Evolutionary conservation across 805 yeast species (phyloP), one percentile per base, ranked within the genome.

Genomic region (Saturnispora quitensis): DNA sequence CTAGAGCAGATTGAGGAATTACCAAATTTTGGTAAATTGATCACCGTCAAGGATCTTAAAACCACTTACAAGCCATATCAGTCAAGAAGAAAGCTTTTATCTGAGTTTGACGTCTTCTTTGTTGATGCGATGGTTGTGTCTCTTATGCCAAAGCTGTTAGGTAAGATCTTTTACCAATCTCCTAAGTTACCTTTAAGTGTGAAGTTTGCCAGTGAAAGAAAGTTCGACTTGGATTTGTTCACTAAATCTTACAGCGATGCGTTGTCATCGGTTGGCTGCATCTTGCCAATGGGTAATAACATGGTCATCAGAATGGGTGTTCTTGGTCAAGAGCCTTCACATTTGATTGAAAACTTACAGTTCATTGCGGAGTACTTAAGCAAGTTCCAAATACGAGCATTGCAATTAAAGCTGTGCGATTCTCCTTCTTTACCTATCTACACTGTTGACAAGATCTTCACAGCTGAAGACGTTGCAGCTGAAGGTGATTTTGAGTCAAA

Each of bases 401-500:
- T 84, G 34, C 79, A 77, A 61, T 65, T 86, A 55, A 89, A 89
- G 71, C 75, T 91, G 12, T 70, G 73, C 52, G 67, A 69, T 42
- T 87, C 96, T 20, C 96, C 97, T 20, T 78, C 90, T 8, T 72
- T 93, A 60, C 98, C 99, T 44, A 73, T 93, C 54, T 93, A 73
- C 68, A 79, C 82, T 62, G 73, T 84, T 45, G 83, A 84, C 31
- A 74, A 73, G 56, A 63, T 83, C 48, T 76, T 68, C 62, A 60
- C 64, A 36, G 52, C 77, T 24, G 70, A 68, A 40, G 87, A 82
- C 60, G 68, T 78, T 40, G 65, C 68, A 8, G 69, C 66, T 12
- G 72, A 67, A 18, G 56, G 57, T 18, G 57, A 51, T 3, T 56
- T 55, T 17, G 58, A 56, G 20, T 62, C 60, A 13, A 63, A 59